Evolutionary conservation across 805 yeast species (phyloP), one percentile per base, ranked within the genome.

Genomic region (Metschnikowia colocasiae): DNA sequence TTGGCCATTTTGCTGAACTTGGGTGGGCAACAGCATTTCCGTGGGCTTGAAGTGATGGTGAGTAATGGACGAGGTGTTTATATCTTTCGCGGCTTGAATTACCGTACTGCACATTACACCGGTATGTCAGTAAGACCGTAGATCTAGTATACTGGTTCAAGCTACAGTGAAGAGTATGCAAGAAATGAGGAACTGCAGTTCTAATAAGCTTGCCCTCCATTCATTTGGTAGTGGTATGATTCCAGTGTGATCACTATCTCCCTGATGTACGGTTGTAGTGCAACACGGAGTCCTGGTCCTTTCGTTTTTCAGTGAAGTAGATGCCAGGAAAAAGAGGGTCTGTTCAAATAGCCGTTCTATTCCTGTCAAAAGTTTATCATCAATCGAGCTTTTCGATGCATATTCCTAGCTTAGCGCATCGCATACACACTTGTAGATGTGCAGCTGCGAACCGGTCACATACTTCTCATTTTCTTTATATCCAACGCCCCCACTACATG

Each of bases 1-100:
- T 29, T 48, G 52, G 45, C 33, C 52, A 30, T 52, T 59, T 16
- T 50, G 47, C 20, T 58, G 59, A 13, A 39, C 36, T 18, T 62
- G 58, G 53, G 55, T 50, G 26, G 54, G 57, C 38, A 49, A 52
- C 56, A 54, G 51, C 40, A 22, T 53, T 43, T 43, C 13, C 25
- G 45, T 25, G 42, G 23, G 18, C 38, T 32, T 18, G 30, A 25
- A 26, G 25, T 13, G 26, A 31, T 13, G 47, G 42, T 43, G 37
- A 43, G 30, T 25, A 22, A 33, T 46, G 40, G 41, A 40, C 42
- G 46, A 47, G 33, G 27, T 49, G 52, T 49, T 49, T 49, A 45
- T 38, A 41, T 27, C 36, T 32, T 49, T 45, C 51, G 51, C 51
- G 36, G 43, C 31, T 35, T 31, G 13, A 20, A 13, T 19, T 31